A percentile compares a stretch with the other conserved stretches of the same genome.
phyloP scores from a whole-genome alignment of 768 basidiomycete species.

The Aureoboletus auriporus region DNA sequence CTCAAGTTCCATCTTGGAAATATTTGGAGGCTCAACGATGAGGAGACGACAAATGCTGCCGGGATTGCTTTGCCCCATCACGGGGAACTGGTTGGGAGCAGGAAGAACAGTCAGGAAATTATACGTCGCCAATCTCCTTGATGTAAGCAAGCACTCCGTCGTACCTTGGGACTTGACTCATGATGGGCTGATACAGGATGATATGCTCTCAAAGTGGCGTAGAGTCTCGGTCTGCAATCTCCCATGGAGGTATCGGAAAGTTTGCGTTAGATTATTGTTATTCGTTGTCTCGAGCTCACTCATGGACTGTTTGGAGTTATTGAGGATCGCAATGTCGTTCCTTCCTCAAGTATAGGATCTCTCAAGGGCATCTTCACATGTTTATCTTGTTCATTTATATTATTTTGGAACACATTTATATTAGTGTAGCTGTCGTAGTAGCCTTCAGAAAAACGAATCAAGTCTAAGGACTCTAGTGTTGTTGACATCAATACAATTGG shows the following conservation, averaged over 20 bases:
- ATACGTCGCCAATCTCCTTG: constrained; percentile 26
- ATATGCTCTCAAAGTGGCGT: background rate
- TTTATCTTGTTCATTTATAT: constrained; percentile 37
- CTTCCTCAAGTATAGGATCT: constrained; percentile 30
- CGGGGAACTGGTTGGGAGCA: constrained; percentile 36
- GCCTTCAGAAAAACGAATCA: background rate
- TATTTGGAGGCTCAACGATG: constrained; percentile 73
- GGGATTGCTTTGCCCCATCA: constrained; percentile 45
- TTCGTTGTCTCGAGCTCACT: constrained; percentile 22
- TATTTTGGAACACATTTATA: constrained; percentile 32
- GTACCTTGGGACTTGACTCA: background rate
- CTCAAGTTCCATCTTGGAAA: constrained; percentile 38
- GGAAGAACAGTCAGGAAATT: constrained; percentile 38
- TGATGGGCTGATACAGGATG: background rate
- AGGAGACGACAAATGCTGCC: constrained; percentile 57
- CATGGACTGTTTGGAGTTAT: constrained; percentile 32
- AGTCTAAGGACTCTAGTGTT: too few species aligned
- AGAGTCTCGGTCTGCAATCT: background rate
- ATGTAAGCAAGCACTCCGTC: constrained; percentile 8
- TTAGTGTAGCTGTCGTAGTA: constrained; percentile 28
- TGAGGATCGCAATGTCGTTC: constrained; percentile 19
- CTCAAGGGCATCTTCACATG: constrained; percentile 32
- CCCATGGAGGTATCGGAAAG: constrained; percentile 20
- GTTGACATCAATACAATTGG: too few species aligned
- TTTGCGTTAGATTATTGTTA: constrained; percentile 29